phyloP scores from a whole-genome alignment of 306 rosid genomes.

The Macrotyloma uniflorum region DNA sequence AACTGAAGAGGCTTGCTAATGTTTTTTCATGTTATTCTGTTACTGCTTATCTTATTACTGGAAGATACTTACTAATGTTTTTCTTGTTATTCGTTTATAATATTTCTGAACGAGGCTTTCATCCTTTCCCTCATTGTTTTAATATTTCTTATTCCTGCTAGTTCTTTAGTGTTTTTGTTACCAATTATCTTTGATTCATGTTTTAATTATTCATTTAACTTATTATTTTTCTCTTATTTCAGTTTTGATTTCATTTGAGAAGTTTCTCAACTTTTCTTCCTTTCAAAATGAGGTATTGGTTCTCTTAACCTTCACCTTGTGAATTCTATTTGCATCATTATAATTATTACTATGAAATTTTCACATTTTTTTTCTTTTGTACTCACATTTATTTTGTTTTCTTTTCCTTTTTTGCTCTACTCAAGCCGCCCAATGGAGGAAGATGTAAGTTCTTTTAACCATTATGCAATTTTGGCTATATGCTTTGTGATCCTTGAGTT shows the following conservation, averaged over 20 bases:
- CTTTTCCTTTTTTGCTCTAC: not conserved
- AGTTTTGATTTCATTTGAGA: conserved; percentile 6
- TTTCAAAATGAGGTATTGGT: conserved; percentile 43
- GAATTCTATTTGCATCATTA: not conserved
- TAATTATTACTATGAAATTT: not conserved
- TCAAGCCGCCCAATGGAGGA: conserved; percentile 80
- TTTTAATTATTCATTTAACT: not conserved
- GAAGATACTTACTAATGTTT: not conserved
- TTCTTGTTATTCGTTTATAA: not conserved
- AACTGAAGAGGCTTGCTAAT: conserved; percentile 52
- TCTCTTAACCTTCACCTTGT: not conserved
- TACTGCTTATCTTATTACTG: not conserved
- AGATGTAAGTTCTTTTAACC: conserved; percentile 64
- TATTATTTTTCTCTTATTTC: not conserved
- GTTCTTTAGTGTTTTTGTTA: not conserved
- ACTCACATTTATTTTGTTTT: conserved; percentile 18
- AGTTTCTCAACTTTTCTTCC: not conserved
- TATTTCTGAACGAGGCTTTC: not conserved
- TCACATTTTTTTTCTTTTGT: not conserved
- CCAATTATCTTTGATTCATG: not conserved
- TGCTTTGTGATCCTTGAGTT: not conserved
- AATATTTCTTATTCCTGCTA: not conserved
- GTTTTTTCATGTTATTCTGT: not conserved
- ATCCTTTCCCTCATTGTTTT: not conserved
- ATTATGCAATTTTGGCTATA: not conserved